These are phyloP conservation scores for Capsella bursapastoris DNA, from an alignment of 345 rosid species.

Conservation along the genomic window DNA sequence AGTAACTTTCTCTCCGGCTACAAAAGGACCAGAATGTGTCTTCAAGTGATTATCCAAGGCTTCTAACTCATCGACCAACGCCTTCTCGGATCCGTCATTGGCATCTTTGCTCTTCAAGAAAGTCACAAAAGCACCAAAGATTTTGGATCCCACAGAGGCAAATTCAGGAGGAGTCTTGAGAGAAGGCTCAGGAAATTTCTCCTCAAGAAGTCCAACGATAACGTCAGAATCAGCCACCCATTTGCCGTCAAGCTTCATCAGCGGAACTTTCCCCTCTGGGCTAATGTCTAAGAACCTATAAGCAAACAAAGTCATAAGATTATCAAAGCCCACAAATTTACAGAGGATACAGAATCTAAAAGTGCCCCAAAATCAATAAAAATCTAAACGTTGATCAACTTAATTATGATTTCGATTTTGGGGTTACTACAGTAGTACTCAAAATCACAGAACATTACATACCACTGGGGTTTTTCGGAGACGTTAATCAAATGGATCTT, in stretches of 20 bases:
- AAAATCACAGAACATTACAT: slow-evolving; percentile 46
- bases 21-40: slow-evolving; percentile 74
- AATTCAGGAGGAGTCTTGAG: slow-evolving; percentile 70
- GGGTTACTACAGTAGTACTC: slow-evolving; percentile 23
- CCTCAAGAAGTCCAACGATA: slow-evolving; percentile 74
- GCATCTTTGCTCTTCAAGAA: slow-evolving; percentile 87
- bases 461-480: slow-evolving; percentile 80
- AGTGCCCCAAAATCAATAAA: background rate
- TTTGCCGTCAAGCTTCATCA: slow-evolving; percentile 73
- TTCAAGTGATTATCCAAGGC: slow-evolving; percentile 78
- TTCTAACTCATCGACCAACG: slow-evolving; percentile 71
- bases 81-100: slow-evolving; percentile 75
- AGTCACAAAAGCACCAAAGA: slow-evolving; percentile 65
- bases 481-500: slow-evolving; percentile 57
- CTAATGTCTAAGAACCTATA: slow-evolving; percentile 74
- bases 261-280: slow-evolving; percentile 86
- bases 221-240: slow-evolving; percentile 92
- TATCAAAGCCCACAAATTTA: background rate
- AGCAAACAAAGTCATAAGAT: slow-evolving; percentile 5
- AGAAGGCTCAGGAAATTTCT: slow-evolving; percentile 79
- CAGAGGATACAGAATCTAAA: background rate
- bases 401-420: too few relatives aligned
- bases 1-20: slow-evolving; percentile 78
- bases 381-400: background rate
- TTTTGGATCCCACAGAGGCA: slow-evolving; percentile 73